Evolutionary conservation across 257 asterid genomes (phyloP).

Genomic region (Solanum appendiculatum): DNA sequence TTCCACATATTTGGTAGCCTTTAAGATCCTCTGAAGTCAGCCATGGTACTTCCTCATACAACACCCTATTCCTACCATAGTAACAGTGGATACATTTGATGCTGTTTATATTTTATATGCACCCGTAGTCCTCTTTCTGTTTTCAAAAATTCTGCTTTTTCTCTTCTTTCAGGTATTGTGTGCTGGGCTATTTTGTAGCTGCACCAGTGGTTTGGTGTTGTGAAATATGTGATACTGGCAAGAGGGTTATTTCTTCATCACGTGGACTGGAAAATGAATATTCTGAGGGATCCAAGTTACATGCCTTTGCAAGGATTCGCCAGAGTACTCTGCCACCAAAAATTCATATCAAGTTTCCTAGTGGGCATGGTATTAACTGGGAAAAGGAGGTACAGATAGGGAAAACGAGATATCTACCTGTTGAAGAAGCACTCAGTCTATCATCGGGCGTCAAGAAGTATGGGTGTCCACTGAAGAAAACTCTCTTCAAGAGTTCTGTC

Average conservation of each 20-base stretch:
- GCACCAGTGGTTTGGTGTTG: constrained; percentile 33
- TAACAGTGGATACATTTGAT: not conserved
- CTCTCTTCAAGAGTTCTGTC: not conserved
- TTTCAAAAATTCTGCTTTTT: not conserved
- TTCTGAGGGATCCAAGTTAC: not conserved
- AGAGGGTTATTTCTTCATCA: constrained; percentile 2
- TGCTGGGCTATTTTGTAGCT: constrained; percentile 3
- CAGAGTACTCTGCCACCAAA: not conserved
- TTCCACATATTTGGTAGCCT: not conserved
- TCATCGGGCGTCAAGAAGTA: constrained; percentile 14
- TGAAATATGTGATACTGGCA: constrained; percentile 22
- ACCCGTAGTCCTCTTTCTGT: not conserved
- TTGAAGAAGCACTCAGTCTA: constrained; percentile 39
- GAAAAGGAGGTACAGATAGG: constrained; percentile 34
- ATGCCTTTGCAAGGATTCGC: not conserved
- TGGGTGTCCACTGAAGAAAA: not conserved
- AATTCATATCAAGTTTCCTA: not conserved
- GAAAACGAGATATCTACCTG: constrained; percentile 34
- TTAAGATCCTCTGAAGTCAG: too few species aligned
- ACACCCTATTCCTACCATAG: not conserved
- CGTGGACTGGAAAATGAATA: constrained; percentile 2
- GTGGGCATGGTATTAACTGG: constrained; percentile 11
- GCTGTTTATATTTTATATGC: not conserved
- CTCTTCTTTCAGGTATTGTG: constrained; percentile 44
- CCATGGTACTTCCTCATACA: too few species aligned